phyloP scores from a whole-genome alignment of 305 asterid genomes.

The Nicotiana rustica region DNA sequence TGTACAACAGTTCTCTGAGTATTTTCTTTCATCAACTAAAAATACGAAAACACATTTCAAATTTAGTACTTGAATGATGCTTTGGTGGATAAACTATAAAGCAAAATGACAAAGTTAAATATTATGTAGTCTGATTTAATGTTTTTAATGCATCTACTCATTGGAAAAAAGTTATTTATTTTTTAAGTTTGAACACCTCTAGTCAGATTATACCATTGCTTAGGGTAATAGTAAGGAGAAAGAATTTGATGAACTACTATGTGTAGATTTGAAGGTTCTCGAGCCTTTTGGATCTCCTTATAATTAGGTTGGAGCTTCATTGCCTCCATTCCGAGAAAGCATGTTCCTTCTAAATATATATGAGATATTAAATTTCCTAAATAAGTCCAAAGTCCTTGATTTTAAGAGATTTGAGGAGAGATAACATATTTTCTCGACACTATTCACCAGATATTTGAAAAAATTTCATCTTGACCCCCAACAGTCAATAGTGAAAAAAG shows the following conservation, averaged over 20 bases:
- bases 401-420: conserved; percentile 25
- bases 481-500: conserved; percentile 43
- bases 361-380: too few species aligned
- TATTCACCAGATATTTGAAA: conserved; percentile 40
- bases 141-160: neutral
- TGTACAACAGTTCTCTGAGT: neutral
- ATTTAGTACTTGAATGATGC: neutral
- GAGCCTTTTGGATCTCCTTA: too few species aligned
- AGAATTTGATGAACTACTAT: too few species aligned
- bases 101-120: neutral
- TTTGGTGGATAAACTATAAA: neutral
- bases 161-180: too few species aligned
- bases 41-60: neutral
- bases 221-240: too few species aligned
- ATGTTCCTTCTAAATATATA: too few species aligned
- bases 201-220: too few species aligned
- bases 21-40: neutral
- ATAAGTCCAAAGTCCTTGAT: too few species aligned
- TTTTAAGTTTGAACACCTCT: neutral
- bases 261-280: too few species aligned
- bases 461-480: conserved; percentile 55
- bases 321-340: too few species aligned
- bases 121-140: neutral
- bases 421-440: conserved; percentile 34
- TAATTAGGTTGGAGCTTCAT: too few species aligned